phyloP scores from a whole-genome alignment of 306 rosid species.

The Canavalia gladiata region DNA sequence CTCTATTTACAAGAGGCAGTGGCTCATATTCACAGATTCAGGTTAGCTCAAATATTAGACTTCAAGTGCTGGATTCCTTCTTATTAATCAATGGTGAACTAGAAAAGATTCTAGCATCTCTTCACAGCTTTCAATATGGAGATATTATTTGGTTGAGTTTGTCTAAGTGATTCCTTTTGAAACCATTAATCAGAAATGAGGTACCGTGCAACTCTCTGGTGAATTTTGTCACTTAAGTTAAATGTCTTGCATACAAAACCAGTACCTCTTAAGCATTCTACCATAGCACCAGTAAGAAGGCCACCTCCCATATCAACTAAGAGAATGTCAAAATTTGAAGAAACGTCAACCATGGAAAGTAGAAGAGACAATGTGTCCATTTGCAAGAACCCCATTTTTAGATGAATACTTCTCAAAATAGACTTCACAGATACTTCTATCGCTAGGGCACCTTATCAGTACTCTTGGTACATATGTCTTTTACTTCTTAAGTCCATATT shows the following conservation, averaged over 20 bases:
- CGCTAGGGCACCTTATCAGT: slow-evolving; percentile 81
- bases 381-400: slow-evolving; percentile 89
- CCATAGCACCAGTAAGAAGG: slow-evolving; percentile 93
- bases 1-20: no score
- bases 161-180: slow-evolving; percentile 55
- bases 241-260: slow-evolving; percentile 88
- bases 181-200: slow-evolving; percentile 66
- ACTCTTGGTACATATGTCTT: slow-evolving; percentile 95
- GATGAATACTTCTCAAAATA: slow-evolving; percentile 88
- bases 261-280: slow-evolving; percentile 92
- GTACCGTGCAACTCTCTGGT: slow-evolving; percentile 76
- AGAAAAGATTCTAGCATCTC: no score
- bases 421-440: slow-evolving; percentile 95
- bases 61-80: no score
- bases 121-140: slow-evolving; percentile 50
- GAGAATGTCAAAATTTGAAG: slow-evolving; percentile 86
- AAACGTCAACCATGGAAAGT: slow-evolving; percentile 85
- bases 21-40: no score
- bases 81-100: no score
- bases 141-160: slow-evolving; percentile 48
- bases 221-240: slow-evolving; percentile 77
- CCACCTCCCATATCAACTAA: slow-evolving; percentile 92
- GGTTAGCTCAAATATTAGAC: no score
- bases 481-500: slow-evolving; percentile 90
- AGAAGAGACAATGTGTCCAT: slow-evolving; percentile 89